Evolutionary conservation across 1,284 basidiomycete species (phyloP).

Genomic region (Phellopilus nigrolimitatus): DNA sequence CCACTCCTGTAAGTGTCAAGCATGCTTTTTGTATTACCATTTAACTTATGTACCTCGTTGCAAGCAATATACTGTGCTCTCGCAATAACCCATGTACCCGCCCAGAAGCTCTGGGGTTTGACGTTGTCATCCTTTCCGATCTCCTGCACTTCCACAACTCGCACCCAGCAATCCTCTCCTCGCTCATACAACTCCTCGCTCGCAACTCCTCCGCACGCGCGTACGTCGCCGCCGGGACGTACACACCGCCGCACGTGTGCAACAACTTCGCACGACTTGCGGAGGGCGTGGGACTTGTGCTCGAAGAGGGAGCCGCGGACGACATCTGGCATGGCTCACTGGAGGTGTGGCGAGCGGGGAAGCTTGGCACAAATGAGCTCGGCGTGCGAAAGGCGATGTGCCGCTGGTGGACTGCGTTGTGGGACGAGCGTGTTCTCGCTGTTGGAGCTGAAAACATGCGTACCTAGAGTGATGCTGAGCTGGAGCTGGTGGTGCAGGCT

Average conservation of each 20-base stretch:
- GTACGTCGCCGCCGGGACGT: constrained; percentile 61
- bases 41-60: background rate
- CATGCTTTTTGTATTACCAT: background rate
- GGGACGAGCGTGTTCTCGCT: constrained; percentile 12
- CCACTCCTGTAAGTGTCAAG: constrained; percentile 43
- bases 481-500: background rate
- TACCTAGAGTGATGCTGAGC: no score
- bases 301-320: constrained; percentile 37
- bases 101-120: constrained; percentile 36
- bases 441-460: no score
- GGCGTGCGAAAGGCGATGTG: constrained; percentile 24
- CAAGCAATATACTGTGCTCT: background rate
- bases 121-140: constrained; percentile 62
- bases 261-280: constrained; percentile 46
- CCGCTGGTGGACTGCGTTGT: constrained; percentile 24
- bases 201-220: constrained; percentile 38
- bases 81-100: background rate
- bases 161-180: constrained; percentile 51
- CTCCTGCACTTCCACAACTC: constrained; percentile 62
- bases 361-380: constrained; percentile 17
- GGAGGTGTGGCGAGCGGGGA: constrained; percentile 13
- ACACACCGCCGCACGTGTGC: constrained; percentile 53
- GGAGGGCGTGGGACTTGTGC: constrained; percentile 38
- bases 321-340: constrained; percentile 21
- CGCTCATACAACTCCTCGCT: constrained; percentile 45